Evolutionary conservation across 176 grass and related monocot genomes (phyloP).

Genomic region (Puya raimondii): DNA sequence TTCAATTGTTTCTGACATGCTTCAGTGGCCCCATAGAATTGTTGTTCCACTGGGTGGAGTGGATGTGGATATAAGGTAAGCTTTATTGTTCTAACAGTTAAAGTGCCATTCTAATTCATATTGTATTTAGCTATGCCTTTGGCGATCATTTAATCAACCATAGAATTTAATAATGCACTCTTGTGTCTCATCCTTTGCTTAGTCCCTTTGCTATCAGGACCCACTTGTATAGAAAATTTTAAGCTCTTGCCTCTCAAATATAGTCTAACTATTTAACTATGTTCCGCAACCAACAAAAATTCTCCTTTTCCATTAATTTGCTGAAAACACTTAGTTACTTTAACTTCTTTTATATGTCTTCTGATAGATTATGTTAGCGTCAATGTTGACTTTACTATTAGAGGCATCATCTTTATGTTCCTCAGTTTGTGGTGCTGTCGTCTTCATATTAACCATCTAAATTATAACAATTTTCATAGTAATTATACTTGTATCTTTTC

Average conservation of each 20-base stretch:
- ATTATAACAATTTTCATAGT: background rate
- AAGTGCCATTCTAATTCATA: background rate
- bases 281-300: too few species aligned
- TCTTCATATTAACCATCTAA: background rate
- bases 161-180: background rate
- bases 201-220: too few species aligned
- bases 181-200: too few species aligned
- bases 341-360: too few species aligned
- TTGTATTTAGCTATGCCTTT: background rate
- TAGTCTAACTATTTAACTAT: too few species aligned
- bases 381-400: too few species aligned
- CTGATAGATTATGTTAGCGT: too few species aligned
- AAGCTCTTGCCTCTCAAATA: background rate
- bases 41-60: slow-evolving; percentile 76
- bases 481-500: background rate
- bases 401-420: too few species aligned
- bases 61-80: slow-evolving; percentile 68
- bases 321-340: too few species aligned
- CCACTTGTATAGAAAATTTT: background rate
- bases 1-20: slow-evolving; percentile 97
- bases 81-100: slow-evolving; percentile 8
- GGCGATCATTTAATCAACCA: background rate
- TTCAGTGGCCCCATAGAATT: slow-evolving; percentile 90
- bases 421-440: too few species aligned
- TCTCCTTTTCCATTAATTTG: too few species aligned